Evolutionary conservation across 768 basidiomycete species (phyloP), one percentile per base, ranked within the genome.

Genomic region (Lactarius sp.): DNA sequence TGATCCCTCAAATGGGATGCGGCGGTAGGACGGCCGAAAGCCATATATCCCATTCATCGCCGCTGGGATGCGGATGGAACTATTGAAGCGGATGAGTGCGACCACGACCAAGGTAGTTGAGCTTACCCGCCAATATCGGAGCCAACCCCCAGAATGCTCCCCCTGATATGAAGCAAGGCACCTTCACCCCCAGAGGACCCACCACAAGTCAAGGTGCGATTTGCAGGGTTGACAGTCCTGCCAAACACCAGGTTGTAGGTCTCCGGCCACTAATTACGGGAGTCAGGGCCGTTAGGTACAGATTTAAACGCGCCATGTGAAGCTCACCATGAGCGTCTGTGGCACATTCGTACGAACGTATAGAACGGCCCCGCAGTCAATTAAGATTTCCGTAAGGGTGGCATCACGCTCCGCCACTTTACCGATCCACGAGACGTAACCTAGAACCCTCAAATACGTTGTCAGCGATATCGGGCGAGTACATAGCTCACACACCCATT

Each of bases 171-270:
- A 49, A 93, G 69, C 7, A 94, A 79, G 1, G 92, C 89, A 47
- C 88, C 88, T 75, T 94, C 93, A 39, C 92, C 93, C 6, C 93
- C 93, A 3, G 87, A 90, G 0, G 90, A 93, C 1, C 93, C 93
- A 12, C 92, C 92, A 5, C 78, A 75, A 6, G 88, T 91, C 52
- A 91, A 76, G 18, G 79, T 78, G 10, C 86, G 81, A 70, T 93
- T 92, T 70, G 79, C 76, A 0, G 92, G 92, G 69, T 94, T 92
- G 16, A 76, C 70, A 0, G 93, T 94, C 57, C 89, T 79, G 2
- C 92, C 92, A 68, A 88, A 94, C 34, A 93, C 77, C 64, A 85
- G 75, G 70, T 94, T 94, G 76, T 79, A 84, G 0, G 89, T 86
- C 72, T 96, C 92, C 1, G 80, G 78, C 82, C 85, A 90, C 90